Conservation (phyloP, 2,329 filamentous ascomycete genomes). For the Peltaster fructicola region DNA sequence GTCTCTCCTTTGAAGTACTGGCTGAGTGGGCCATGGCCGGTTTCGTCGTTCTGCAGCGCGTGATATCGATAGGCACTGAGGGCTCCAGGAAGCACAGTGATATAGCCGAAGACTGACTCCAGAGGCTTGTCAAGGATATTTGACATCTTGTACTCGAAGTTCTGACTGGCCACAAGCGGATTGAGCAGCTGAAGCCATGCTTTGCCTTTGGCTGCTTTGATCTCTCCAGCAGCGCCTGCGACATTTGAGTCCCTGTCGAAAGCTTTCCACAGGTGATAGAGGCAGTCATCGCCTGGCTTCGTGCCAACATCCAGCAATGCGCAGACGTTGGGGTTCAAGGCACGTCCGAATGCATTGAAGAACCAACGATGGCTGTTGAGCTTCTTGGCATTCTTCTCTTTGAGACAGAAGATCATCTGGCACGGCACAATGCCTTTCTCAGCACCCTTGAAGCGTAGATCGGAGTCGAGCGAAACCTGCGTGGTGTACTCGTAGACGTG, state of each 20-base stretch:
- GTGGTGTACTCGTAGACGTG: conserved; percentile 99
- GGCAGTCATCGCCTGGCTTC: conserved; percentile 66
- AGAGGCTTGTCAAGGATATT: conserved; percentile 97
- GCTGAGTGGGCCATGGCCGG: conserved; percentile 81
- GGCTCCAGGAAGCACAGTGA: conserved; percentile 88
- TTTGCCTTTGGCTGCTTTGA: conserved; percentile 89
- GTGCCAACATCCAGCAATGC: conserved; percentile 95
- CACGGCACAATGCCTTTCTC: conserved; percentile 98
- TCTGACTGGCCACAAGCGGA: conserved; percentile 87
- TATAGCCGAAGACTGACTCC: conserved; percentile 95
- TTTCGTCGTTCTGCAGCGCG: conserved; percentile 89
- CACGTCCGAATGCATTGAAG: conserved; percentile 91
- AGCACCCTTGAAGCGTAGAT: conserved; percentile 95
- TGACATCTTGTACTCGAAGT: conserved; percentile 99
- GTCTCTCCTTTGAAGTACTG: conserved; percentile 99
- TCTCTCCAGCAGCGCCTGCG: conserved; percentile 90
- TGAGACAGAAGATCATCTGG: conserved; percentile 96
- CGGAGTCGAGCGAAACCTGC: conserved; percentile 85
- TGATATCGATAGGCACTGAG: conserved; percentile 92
- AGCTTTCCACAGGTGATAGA: conserved; percentile 98
- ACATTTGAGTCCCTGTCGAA: conserved; percentile 97
- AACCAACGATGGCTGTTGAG: conserved; percentile 98
- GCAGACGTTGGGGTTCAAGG: conserved; percentile 88
- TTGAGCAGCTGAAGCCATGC: conserved; percentile 72
- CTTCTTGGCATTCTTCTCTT: conserved; percentile 95